These are phyloP conservation scores for Lignosus rhinocerotis DNA, from an alignment of 1,284 basidiomycete genomes.

Conservation along the genomic window DNA sequence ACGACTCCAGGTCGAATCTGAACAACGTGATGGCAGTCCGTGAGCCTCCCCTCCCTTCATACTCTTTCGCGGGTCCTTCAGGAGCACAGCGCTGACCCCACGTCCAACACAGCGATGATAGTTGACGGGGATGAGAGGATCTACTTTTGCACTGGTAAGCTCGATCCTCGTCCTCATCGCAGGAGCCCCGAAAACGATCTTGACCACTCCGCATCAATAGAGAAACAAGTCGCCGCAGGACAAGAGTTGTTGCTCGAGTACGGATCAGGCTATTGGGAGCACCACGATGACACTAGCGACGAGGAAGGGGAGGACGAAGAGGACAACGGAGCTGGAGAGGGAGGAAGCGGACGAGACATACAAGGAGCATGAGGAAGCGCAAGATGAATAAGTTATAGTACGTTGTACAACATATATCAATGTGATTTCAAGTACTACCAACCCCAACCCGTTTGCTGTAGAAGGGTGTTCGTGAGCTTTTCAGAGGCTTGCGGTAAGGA, in stretches of 20 bases:
- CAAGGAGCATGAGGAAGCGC: not conserved
- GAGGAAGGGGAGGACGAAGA: not conserved
- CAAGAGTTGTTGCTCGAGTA: slow-evolving; percentile 55
- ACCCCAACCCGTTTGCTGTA: slow-evolving; percentile 35
- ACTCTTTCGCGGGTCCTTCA: not conserved
- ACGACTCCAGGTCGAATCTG: slow-evolving; percentile 41
- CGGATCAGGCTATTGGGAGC: slow-evolving; percentile 40
- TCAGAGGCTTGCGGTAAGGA: slow-evolving; percentile 22
- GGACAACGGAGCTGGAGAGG: not conserved
- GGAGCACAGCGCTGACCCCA: not conserved
- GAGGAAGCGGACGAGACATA: not conserved
- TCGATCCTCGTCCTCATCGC: not conserved
- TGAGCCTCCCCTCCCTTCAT: slow-evolving; percentile 25
- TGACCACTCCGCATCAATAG: slow-evolving; percentile 24
- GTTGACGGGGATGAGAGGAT: slow-evolving; percentile 64
- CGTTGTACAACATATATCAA: slow-evolving; percentile 8
- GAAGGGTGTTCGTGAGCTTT: slow-evolving; percentile 29
- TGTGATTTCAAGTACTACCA: slow-evolving; percentile 15
- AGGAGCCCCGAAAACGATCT: not conserved
- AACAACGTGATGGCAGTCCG: slow-evolving; percentile 48
- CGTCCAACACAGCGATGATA: slow-evolving; percentile 40
- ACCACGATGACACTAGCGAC: not conserved
- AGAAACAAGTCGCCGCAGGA: slow-evolving; percentile 37
- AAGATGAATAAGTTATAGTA: not conserved
- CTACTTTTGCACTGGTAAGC: slow-evolving; percentile 54